A percentile compares a stretch with the other conserved stretches of the same genome.
Evolutionary conservation across 1,284 basidiomycete genomes (phyloP).

Genomic region (Hemileia vastatrix): DNA sequence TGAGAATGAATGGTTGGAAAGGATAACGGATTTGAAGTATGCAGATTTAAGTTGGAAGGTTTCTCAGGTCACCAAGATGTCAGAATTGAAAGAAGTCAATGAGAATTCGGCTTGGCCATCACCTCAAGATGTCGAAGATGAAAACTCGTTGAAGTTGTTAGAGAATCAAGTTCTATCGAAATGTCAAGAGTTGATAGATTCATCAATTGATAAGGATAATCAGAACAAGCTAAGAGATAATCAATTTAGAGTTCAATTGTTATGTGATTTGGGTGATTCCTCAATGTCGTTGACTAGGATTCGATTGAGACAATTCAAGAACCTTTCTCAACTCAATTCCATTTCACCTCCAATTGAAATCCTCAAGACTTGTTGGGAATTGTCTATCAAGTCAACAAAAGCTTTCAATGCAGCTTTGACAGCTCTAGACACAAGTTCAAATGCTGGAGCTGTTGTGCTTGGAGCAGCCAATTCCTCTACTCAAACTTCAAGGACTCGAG

Average conservation of each 20-base stretch:
- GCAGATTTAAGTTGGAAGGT: neutral
- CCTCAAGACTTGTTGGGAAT: too few relatives aligned
- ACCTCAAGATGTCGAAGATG: conserved; percentile 6
- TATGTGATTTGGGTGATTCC: too few relatives aligned
- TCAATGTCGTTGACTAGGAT: too few relatives aligned
- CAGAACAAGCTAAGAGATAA: neutral
- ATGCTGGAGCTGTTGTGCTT: conserved; percentile 24
- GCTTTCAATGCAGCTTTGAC: too few relatives aligned
- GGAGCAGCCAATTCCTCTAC: conserved; percentile 31
- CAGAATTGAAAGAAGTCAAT: neutral
- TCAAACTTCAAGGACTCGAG: conserved; percentile 28
- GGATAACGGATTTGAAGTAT: neutral
- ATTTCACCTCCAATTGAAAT: too few relatives aligned
- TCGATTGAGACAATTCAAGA: too few relatives aligned
- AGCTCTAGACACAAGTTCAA: too few relatives aligned
- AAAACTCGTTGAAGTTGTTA: conserved; percentile 4
- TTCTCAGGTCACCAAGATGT: conserved; percentile 22
- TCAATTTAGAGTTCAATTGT: too few relatives aligned
- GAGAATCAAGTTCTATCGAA: conserved; percentile 21
- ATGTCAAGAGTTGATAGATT: conserved; percentile 14
- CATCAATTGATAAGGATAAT: conserved; percentile 1
- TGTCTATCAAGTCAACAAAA: too few relatives aligned
- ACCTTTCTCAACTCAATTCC: too few relatives aligned
- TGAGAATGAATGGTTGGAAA: conserved; percentile 15
- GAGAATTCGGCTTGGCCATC: neutral